These are phyloP conservation scores for Linaria vulgaris DNA, from an alignment of 257 asterid genomes.

Conservation along the genomic window DNA sequence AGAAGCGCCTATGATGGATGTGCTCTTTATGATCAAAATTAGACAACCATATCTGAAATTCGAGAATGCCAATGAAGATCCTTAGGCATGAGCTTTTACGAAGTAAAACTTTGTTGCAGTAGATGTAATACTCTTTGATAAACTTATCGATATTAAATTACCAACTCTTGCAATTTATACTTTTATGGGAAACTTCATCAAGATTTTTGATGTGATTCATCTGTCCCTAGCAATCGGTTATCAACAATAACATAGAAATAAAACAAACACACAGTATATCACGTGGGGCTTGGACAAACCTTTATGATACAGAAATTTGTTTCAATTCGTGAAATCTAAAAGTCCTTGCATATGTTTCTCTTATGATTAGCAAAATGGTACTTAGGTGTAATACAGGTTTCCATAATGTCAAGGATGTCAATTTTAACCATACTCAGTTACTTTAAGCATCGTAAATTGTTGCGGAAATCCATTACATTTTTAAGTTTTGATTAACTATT, in stretches of 20 bases:
- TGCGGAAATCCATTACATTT: neutral
- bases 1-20: neutral
- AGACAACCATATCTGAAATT: neutral
- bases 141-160: constrained; percentile 5
- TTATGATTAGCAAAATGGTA: no score
- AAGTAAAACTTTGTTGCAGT: neutral
- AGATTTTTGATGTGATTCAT: neutral
- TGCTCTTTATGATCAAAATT: constrained; percentile 2
- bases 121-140: neutral
- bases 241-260: no score
- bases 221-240: neutral
- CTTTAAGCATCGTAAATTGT: neutral
- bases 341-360: no score
- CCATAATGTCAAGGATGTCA: neutral
- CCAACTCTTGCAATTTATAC: neutral
- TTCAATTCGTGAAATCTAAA: no score
- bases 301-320: neutral
- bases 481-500: neutral
- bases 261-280: no score
- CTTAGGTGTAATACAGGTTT: no score
- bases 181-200: neutral
- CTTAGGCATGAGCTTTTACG: neutral
- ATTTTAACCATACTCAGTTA: neutral
- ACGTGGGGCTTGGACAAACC: neutral
- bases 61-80: neutral